Evolutionary conservation across 176 grass and related monocot genomes (phyloP).

Genomic region (Oryza meridionalis): DNA sequence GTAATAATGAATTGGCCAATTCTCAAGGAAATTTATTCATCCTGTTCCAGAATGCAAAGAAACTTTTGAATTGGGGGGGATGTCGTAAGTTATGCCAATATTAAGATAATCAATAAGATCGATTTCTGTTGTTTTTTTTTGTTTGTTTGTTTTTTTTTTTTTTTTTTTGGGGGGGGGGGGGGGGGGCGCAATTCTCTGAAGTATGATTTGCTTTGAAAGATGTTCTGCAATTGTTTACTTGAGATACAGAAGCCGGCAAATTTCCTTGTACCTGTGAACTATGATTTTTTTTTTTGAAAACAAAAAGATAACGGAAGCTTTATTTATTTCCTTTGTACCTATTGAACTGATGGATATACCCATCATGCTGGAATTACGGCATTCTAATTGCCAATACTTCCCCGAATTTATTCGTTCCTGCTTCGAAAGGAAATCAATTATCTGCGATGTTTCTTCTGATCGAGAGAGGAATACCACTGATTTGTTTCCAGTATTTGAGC

Average conservation of each 20-base stretch:
- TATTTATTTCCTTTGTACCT: too few relatives aligned
- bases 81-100: too few relatives aligned
- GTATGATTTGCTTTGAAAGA: background rate
- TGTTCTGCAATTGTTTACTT: too few relatives aligned
- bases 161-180: too few relatives aligned
- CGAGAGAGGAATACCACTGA: background rate
- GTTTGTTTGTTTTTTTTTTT: too few relatives aligned
- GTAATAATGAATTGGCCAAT: slow-evolving; percentile 40
- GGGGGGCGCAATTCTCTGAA: background rate
- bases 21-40: slow-evolving; percentile 24
- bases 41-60: background rate
- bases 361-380: too few relatives aligned
- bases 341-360: too few relatives aligned
- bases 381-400: too few relatives aligned
- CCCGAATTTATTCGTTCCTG: background rate
- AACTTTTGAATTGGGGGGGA: background rate
- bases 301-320: too few relatives aligned
- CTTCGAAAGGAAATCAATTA: background rate
- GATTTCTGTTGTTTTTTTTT: background rate
- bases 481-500: background rate
- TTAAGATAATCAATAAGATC: background rate
- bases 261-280: background rate
- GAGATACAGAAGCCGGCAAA: background rate
- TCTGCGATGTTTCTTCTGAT: background rate
- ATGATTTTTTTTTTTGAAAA: too few relatives aligned